phyloP scores from a whole-genome alignment of 2,329 filamentous ascomycete genomes.

The Pseudogymnoascus sp. region DNA sequence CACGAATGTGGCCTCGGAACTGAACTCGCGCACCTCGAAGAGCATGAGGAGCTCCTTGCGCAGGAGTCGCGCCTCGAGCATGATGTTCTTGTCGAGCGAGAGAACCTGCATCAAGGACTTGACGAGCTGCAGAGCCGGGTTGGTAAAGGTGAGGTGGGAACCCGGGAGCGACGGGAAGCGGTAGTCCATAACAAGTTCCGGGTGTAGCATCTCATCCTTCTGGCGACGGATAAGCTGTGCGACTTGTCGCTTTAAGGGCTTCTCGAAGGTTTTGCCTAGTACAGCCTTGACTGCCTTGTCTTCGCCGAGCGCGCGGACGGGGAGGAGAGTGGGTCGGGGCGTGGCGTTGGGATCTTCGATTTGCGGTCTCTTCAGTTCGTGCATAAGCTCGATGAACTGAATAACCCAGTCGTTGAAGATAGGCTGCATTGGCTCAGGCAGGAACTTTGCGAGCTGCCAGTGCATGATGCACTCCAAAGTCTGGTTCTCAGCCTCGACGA shows the following conservation, averaged over 20 bases:
- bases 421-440: constrained; percentile 71
- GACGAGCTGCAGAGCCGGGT: constrained; percentile 81
- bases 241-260: constrained; percentile 84
- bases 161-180: constrained; percentile 74
- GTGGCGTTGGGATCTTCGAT: constrained; percentile 39
- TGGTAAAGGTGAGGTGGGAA: constrained; percentile 53
- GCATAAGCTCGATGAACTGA: constrained; percentile 93
- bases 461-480: constrained; percentile 89
- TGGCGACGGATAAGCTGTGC: constrained; percentile 73
- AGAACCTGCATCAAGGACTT: constrained; percentile 91
- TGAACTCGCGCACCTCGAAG: constrained; percentile 94
- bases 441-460: constrained; percentile 90
- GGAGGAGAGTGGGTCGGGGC: constrained; percentile 50
- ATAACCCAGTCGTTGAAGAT: constrained; percentile 89
- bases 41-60: constrained; percentile 82
- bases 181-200: constrained; percentile 81
- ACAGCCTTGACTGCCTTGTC: constrained; percentile 54
- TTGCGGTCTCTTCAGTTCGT: constrained; percentile 65
- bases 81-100: constrained; percentile 81
- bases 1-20: constrained; percentile 73
- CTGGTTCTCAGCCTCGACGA: constrained; percentile 68
- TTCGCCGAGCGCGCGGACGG: constrained; percentile 47
- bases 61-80: constrained; percentile 76
- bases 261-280: constrained; percentile 75
- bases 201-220: constrained; percentile 80